Evolutionary conservation across 306 rosid genomes (phyloP).

Genomic region (Alnus glutinosa): DNA sequence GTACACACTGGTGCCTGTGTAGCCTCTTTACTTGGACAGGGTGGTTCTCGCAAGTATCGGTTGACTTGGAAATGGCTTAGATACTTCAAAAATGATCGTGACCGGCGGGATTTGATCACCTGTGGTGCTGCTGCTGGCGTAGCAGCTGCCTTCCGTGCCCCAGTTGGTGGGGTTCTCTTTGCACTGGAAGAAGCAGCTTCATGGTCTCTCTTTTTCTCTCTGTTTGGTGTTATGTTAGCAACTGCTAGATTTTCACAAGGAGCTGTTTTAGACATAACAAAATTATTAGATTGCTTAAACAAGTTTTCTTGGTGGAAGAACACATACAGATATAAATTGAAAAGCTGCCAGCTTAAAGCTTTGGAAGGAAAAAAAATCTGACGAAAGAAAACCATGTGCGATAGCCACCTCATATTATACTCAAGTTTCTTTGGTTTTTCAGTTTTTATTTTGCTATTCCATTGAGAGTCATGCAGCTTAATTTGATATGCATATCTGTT

Average conservation of each 20-base stretch:
- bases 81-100: slow-evolving; percentile 75
- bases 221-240: background rate
- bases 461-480: background rate
- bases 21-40: slow-evolving; percentile 76
- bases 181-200: slow-evolving; percentile 92
- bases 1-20: slow-evolving; percentile 88
- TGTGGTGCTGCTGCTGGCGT: slow-evolving; percentile 93
- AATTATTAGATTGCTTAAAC: background rate
- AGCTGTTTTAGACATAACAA: background rate
- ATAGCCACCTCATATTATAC: background rate
- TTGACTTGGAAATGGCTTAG: slow-evolving; percentile 77
- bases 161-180: slow-evolving; percentile 90
- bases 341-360: no score
- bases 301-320: background rate
- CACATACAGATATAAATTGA: background rate
- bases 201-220: slow-evolving; percentile 46
- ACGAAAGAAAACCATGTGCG: background rate
- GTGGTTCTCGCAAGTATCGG: slow-evolving; percentile 68
- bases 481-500: background rate
- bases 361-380: background rate
- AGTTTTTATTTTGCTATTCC: background rate
- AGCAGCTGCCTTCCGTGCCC: slow-evolving; percentile 88
- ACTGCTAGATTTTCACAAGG: background rate
- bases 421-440: background rate
- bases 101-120: slow-evolving; percentile 75